Evolutionary conservation across 2,329 filamentous ascomycete genomes (phyloP).

Genomic region (Alternaria tenuissima): DNA sequence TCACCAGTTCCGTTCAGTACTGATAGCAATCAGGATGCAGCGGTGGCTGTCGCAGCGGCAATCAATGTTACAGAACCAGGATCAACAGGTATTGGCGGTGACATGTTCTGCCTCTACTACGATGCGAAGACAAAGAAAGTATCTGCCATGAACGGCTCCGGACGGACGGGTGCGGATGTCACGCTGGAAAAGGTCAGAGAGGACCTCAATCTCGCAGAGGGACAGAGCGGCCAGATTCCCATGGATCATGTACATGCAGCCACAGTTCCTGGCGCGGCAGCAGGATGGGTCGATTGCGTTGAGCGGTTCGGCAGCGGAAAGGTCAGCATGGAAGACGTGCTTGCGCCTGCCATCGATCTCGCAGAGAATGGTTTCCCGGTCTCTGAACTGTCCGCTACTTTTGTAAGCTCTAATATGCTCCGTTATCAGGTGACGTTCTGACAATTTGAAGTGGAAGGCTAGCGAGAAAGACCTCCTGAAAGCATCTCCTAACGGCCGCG

Average conservation of each 20-base stretch:
- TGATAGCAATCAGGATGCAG: conserved; percentile 75
- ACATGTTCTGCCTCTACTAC: conserved; percentile 97
- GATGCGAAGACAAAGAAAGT: conserved; percentile 83
- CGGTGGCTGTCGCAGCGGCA: conserved; percentile 89
- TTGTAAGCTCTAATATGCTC: conserved; percentile 61
- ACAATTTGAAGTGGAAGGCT: conserved; percentile 69
- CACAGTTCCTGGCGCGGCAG: conserved; percentile 88
- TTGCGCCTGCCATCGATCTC: conserved; percentile 83
- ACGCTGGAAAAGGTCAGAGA: conserved; percentile 75
- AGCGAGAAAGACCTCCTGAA: conserved; percentile 70
- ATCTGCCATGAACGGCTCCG: conserved; percentile 89
- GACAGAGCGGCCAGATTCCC: conserved; percentile 69
- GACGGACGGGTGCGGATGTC: conserved; percentile 75
- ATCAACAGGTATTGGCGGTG: conserved; percentile 93
- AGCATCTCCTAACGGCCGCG: conserved; percentile 84
- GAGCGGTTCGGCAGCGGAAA: conserved; percentile 90
- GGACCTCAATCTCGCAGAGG: conserved; percentile 71
- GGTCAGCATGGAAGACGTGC: conserved; percentile 76
- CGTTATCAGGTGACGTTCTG: neutral
- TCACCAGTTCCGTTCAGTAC: neutral
- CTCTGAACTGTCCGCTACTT: conserved; percentile 75
- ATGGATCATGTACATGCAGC: conserved; percentile 79
- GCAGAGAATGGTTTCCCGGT: conserved; percentile 92
- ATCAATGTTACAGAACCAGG: conserved; percentile 93
- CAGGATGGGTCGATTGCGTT: conserved; percentile 90